Evolutionary conservation across 768 basidiomycete genomes (phyloP).

Genomic region (Gloeophyllum trabeum): DNA sequence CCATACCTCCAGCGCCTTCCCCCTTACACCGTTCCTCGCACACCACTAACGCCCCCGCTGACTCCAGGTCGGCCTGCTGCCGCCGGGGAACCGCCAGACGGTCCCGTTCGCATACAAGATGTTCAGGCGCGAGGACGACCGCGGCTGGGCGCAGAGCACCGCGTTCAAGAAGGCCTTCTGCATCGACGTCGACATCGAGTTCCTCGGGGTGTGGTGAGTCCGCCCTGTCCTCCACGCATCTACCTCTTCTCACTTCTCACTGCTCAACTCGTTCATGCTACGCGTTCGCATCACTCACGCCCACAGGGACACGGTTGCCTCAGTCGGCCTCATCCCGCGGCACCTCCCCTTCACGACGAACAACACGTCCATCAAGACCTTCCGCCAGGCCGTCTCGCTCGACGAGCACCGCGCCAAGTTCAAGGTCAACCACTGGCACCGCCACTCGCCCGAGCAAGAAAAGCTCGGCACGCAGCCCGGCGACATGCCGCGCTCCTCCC

Average conservation of each 20-base stretch:
- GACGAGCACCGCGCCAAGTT: constrained; percentile 54
- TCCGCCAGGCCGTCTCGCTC: constrained; percentile 56
- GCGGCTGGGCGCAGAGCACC: constrained; percentile 7
- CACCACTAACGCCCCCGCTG: too few species aligned
- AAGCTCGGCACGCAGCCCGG: not conserved
- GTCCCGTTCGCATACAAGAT: constrained; percentile 20
- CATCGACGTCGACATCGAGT: constrained; percentile 31
- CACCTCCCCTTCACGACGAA: constrained; percentile 41
- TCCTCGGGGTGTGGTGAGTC: constrained; percentile 40
- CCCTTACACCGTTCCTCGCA: not conserved
- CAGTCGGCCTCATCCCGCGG: constrained; percentile 42
- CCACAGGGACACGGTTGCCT: constrained; percentile 56
- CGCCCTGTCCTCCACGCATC: too few species aligned
- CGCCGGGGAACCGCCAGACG: constrained; percentile 16
- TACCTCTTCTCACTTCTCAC: not conserved
- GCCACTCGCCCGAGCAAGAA: constrained; percentile 5
- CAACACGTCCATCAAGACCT: constrained; percentile 41
- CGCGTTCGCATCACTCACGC: not conserved
- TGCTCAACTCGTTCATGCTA: not conserved
- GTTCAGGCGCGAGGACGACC: constrained; percentile 10
- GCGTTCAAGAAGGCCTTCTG: constrained; percentile 36
- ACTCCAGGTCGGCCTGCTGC: constrained; percentile 20
- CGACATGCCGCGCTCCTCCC: not conserved
- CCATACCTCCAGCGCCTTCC: not conserved
- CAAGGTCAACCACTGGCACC: constrained; percentile 41